Conservation (phyloP, 768 basidiomycete species). For the Mrakia hoshinonis region DNA sequence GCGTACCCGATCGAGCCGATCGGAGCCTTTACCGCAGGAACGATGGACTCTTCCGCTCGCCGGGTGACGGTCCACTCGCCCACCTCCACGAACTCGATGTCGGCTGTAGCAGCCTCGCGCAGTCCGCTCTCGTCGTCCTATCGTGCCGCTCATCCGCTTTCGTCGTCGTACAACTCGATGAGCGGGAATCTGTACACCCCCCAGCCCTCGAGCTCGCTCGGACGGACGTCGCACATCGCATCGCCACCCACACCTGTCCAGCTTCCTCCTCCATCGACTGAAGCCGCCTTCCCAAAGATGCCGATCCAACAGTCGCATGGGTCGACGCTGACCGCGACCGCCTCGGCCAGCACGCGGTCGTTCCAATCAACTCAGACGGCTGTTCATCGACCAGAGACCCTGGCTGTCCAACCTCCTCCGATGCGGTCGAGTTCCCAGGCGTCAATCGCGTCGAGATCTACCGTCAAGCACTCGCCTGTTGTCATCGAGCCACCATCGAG, state of each 20-base stretch:
- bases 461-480: not conserved
- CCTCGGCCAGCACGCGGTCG: not conserved
- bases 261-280: not conserved
- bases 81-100: conserved; percentile 6
- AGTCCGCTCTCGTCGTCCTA: conserved; percentile 13
- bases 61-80: conserved; percentile 1
- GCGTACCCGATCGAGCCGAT: conserved; percentile 2
- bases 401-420: not conserved
- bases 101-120: not conserved
- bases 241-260: not conserved
- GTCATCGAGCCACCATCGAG: not conserved
- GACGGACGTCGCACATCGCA: not conserved
- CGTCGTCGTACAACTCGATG: conserved; percentile 12
- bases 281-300: conserved; percentile 5
- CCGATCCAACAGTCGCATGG: not conserved
- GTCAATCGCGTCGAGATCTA: not conserved
- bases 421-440: not conserved
- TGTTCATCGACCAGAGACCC: not conserved
- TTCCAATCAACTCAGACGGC: not conserved
- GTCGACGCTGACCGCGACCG: conserved; percentile 1
- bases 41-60: conserved; percentile 15
- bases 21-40: conserved; percentile 5
- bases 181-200: not conserved
- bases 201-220: conserved; percentile 15
- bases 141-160: not conserved